Percentiles rank a stretch among this genome's conserved stretches.
Evolutionary conservation across 345 rosid species (phyloP).

Genomic region (Citrus glauca): DNA sequence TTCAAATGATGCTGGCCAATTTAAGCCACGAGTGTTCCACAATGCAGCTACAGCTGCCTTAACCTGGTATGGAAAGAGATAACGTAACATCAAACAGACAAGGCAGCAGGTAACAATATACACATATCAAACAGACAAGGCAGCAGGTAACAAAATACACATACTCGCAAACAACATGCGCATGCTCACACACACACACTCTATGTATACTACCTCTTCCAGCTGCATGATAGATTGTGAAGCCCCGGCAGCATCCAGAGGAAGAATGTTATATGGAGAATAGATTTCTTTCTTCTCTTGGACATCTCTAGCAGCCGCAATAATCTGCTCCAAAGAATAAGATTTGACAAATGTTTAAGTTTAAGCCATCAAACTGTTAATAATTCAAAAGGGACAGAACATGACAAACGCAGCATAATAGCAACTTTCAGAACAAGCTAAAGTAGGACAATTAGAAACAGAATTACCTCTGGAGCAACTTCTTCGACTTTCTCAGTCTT

Average conservation of each 20-base stretch:
- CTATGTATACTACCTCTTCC: slow-evolving; percentile 62
- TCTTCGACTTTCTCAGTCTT: slow-evolving; percentile 98
- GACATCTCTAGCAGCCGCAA: slow-evolving; percentile 95
- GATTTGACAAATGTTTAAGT: neutral
- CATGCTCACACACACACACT: neutral
- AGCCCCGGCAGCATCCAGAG: slow-evolving; percentile 93
- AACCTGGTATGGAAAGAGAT: slow-evolving; percentile 40
- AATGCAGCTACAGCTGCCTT: slow-evolving; percentile 95
- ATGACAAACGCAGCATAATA: neutral
- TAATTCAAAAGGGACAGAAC: neutral
- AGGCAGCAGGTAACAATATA: neutral
- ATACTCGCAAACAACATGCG: neutral
- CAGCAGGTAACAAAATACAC: neutral
- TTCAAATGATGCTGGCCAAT: slow-evolving; percentile 83
- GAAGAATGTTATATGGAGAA: slow-evolving; percentile 95
- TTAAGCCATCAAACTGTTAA: slow-evolving; percentile 8
- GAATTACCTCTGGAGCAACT: slow-evolving; percentile 96
- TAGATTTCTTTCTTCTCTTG: slow-evolving; percentile 97
- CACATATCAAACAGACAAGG: slow-evolving; percentile 4
- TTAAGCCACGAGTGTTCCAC: slow-evolving; percentile 79
- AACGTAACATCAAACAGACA: slow-evolving; percentile 13
- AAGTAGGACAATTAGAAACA: slow-evolving; percentile 3
- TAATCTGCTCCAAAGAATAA: slow-evolving; percentile 58
- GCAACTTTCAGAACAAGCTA: neutral
- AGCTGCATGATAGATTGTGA: slow-evolving; percentile 93